phyloP scores from a whole-genome alignment of 441 rosid species.

The Viola pubescens region DNA sequence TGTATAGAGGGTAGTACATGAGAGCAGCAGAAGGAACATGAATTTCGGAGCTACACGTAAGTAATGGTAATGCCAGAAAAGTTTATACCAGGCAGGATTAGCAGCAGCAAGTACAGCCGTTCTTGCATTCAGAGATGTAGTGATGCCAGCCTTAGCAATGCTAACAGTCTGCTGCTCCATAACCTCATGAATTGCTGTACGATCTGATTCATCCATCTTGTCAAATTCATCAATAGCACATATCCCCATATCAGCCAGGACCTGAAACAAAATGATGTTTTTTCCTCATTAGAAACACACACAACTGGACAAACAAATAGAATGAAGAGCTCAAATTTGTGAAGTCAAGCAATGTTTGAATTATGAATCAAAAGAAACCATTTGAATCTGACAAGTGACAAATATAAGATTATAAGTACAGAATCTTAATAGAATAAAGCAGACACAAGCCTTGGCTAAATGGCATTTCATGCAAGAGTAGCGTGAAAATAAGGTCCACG shows the following conservation, averaged over 20 bases:
- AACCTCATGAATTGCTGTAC: slow-evolving; percentile 98
- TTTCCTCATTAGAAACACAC: slow-evolving; percentile 8
- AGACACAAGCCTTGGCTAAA: not conserved
- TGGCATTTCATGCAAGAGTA: too few relatives aligned
- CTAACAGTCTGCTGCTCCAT: slow-evolving; percentile 99
- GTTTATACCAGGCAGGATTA: slow-evolving; percentile 91
- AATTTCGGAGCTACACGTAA: slow-evolving; percentile 6
- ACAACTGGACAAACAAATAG: slow-evolving; percentile 9
- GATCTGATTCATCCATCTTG: slow-evolving; percentile 99
- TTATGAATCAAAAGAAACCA: not conserved
- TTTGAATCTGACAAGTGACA: not conserved
- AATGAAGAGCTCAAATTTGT: not conserved
- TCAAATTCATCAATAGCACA: slow-evolving; percentile 99
- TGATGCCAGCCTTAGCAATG: slow-evolving; percentile 99
- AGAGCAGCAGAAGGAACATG: slow-evolving; percentile 5
- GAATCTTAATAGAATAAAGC: not conserved
- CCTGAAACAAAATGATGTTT: slow-evolving; percentile 43
- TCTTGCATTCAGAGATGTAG: slow-evolving; percentile 97
- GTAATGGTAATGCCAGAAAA: slow-evolving; percentile 9
- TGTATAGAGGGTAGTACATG: not conserved
- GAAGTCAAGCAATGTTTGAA: not conserved
- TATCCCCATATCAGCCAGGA: slow-evolving; percentile 98
- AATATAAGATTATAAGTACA: not conserved
- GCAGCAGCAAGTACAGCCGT: slow-evolving; percentile 99
- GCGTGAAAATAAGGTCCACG: not conserved